phyloP scores from a whole-genome alignment of 805 yeast species.

The Nakazawaea laoshanensis region DNA sequence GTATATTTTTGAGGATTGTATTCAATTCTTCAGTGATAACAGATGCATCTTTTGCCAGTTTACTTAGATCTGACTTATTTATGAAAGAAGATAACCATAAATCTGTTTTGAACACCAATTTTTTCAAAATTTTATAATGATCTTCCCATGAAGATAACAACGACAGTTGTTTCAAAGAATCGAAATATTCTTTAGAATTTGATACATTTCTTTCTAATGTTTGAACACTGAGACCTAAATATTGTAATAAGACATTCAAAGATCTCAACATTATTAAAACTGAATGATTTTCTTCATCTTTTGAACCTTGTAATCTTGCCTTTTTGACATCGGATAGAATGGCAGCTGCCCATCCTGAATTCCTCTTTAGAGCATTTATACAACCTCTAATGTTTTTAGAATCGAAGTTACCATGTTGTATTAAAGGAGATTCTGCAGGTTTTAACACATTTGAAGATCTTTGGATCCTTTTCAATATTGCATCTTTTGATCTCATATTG shows the following conservation, averaged over 20 bases:
- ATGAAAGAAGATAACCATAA: slow-evolving; percentile 26
- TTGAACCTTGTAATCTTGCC: slow-evolving; percentile 10
- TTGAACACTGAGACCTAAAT: slow-evolving; percentile 35
- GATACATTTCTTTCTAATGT: slow-evolving; percentile 31
- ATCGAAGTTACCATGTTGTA: slow-evolving; percentile 17
- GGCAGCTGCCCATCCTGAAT: slow-evolving; percentile 30
- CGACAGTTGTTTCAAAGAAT: slow-evolving; percentile 30
- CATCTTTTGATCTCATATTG: slow-evolving; percentile 5
- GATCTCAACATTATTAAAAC: slow-evolving; percentile 39
- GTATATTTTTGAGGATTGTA: slow-evolving; percentile 20
- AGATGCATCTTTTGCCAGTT: slow-evolving; percentile 23
- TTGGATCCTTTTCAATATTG: slow-evolving; percentile 22
- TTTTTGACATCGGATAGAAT: slow-evolving; percentile 25
- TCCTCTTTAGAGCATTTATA: slow-evolving; percentile 27
- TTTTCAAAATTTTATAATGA: slow-evolving; percentile 20
- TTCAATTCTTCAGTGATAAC: slow-evolving; percentile 12
- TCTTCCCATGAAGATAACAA: slow-evolving; percentile 33
- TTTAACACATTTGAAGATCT: slow-evolving; percentile 22
- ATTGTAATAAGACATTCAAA: slow-evolving; percentile 41
- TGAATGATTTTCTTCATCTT: slow-evolving; percentile 16
- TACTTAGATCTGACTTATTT: slow-evolving; percentile 19
- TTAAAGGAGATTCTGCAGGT: slow-evolving; percentile 24
- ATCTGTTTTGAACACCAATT: slow-evolving; percentile 16
- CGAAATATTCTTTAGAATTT: slow-evolving; percentile 23
- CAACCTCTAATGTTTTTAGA: slow-evolving; percentile 26